Conservation (phyloP, 148 eudicot species). For the Agrostemma githago region DNA sequence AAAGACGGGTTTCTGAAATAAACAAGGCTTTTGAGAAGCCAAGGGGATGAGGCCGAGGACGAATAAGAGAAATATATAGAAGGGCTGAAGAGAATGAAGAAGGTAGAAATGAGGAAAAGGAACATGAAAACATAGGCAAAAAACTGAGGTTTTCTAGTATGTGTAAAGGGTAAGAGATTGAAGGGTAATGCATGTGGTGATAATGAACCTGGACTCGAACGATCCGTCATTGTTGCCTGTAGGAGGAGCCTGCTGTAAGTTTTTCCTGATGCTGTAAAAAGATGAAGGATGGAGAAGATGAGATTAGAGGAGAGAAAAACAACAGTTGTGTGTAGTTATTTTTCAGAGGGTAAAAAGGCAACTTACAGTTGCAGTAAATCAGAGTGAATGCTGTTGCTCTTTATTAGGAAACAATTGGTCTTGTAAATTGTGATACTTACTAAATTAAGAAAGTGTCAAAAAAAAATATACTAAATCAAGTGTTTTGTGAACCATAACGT, state of each 20-base stretch:
- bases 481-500: too few species aligned
- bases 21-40: slow-evolving; percentile 20
- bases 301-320: background rate
- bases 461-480: too few species aligned
- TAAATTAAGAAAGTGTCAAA: too few species aligned
- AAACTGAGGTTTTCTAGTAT: slow-evolving; percentile 26
- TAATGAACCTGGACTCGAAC: slow-evolving; percentile 10
- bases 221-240: slow-evolving; percentile 19
- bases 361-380: background rate
- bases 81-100: slow-evolving; percentile 36
- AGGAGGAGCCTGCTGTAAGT: background rate
- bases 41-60: slow-evolving; percentile 22
- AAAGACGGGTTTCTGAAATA: slow-evolving; percentile 20
- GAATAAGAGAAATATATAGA: slow-evolving; percentile 16
- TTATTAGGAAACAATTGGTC: too few species aligned
- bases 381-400: too few species aligned
- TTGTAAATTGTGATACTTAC: too few species aligned
- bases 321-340: background rate
- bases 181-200: background rate
- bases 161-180: slow-evolving; percentile 9
- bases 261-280: background rate
- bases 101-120: slow-evolving; percentile 30
- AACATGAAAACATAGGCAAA: slow-evolving; percentile 36
- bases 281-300: background rate
- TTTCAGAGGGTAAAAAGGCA: background rate